Percentiles rank a stretch among this genome's conserved stretches.
Evolutionary conservation across 495 filamentous ascomycete genomes (phyloP).

Genomic region (Tuber calosporum): DNA sequence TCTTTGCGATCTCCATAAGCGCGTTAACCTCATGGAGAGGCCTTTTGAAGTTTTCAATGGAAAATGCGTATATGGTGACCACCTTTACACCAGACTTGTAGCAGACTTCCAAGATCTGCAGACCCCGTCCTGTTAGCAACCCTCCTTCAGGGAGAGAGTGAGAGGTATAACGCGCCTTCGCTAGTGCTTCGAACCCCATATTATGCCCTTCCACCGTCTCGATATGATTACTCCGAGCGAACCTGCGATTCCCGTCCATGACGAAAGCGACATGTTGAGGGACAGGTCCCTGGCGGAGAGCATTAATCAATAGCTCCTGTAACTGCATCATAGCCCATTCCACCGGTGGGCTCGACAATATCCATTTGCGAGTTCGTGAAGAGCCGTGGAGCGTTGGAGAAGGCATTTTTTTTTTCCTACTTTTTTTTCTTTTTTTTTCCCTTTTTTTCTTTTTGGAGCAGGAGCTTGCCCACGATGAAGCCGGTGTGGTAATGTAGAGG

Average conservation of each 20-base stretch:
- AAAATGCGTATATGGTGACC: conserved; percentile 96
- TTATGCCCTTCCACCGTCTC: conserved; percentile 98
- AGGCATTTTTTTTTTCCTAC: conserved; percentile 7
- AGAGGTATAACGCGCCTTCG: conserved; percentile 52
- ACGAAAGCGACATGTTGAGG: conserved; percentile 94
- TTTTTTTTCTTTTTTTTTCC: neutral
- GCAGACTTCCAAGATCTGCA: conserved; percentile 87
- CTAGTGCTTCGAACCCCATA: conserved; percentile 89
- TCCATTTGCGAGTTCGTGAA: conserved; percentile 60
- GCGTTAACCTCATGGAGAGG: conserved; percentile 97
- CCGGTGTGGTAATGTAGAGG: neutral
- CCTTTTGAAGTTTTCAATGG: conserved; percentile 97
- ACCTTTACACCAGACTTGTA: conserved; percentile 93
- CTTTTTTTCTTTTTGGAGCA: neutral
- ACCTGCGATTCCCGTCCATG: conserved; percentile 95
- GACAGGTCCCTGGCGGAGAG: conserved; percentile 79
- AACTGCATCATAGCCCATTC: conserved; percentile 70
- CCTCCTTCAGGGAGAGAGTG: neutral
- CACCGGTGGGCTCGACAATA: conserved; percentile 77
- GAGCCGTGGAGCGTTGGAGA: conserved; percentile 36
- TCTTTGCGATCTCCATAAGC: conserved; percentile 94
- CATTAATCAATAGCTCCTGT: conserved; percentile 75
- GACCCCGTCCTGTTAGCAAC: neutral
- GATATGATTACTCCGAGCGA: conserved; percentile 79
- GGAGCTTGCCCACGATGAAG: neutral